These are phyloP conservation scores for Senna tora DNA, from an alignment of 306 rosid species.

Conservation along the genomic window DNA sequence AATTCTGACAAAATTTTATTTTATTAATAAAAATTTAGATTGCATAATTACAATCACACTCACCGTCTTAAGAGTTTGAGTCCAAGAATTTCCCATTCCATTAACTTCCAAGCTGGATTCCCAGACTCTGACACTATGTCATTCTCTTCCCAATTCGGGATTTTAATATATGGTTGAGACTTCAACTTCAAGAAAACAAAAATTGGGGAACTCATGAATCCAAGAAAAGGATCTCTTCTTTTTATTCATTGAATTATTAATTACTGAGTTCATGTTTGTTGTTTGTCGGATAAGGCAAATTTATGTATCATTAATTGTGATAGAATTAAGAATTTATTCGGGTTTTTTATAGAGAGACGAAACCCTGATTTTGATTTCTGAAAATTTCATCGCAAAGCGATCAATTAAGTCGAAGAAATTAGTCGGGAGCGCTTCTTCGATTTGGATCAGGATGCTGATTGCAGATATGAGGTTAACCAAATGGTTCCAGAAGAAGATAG, in stretches of 20 bases:
- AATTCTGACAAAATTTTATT: too few species aligned
- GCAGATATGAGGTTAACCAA: conserved; percentile 36
- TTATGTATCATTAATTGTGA: background rate
- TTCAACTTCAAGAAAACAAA: background rate
- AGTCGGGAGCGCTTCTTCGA: background rate
- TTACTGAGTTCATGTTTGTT: background rate
- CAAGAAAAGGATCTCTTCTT: background rate
- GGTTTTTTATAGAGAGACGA: background rate
- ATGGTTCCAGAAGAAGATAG: conserved; percentile 61
- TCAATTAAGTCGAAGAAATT: background rate
- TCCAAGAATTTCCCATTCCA: too few species aligned
- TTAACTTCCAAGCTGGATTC: background rate
- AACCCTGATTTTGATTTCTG: background rate
- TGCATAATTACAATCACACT: too few species aligned
- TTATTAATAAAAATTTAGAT: too few species aligned
- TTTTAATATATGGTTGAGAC: background rate
- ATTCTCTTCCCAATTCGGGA: background rate
- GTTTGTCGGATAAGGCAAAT: background rate
- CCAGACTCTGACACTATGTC: background rate
- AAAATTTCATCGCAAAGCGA: background rate
- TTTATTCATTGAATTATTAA: background rate
- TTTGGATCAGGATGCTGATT: conserved; percentile 31
- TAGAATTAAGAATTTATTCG: background rate
- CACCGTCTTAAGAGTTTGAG: too few species aligned
- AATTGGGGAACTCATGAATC: background rate